Evolutionary conservation across 225 moss, liverwort and hornwort species (phyloP), one percentile per base, ranked within the genome.

Genomic region (Sphagnum tenellum): DNA sequence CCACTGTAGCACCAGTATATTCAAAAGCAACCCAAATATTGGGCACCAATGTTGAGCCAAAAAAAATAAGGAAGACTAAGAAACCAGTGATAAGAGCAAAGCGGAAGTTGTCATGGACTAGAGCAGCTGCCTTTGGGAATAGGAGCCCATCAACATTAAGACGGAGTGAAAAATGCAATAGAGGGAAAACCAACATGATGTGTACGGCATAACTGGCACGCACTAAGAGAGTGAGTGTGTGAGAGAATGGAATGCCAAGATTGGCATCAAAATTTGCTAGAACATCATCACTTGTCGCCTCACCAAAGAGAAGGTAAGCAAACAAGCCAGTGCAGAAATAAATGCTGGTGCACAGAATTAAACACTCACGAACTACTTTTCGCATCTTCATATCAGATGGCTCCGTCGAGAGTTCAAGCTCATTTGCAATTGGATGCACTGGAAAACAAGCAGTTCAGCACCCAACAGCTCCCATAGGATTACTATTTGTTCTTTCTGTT

Each of bases 341-440:
- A 63, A 96, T 87, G 4, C 57, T 2, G 61, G 84, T 80, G 62
- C 96, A 96, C 12, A 96, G 67, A 29, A 74, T 10, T 64, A 96
- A 76, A 46, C 90, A 86, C 66, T 81, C 71, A 3, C 76, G 80
- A 65, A 76, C 82, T 2, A 92, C 84, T 3, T 59, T 48, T 12
- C 65, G 78, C 85, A 96, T 88, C 74, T 87, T 82, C 59, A 69
- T 71, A 9, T 70, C 74, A 6, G 79, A 79, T 44, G 64, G 61
- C 46, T 82, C 77, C 6, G 58, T 69, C 0, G 77, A 52, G 7
- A 81, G 81, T 54, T 85, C 72, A 55, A 96, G 81, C 77, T 96
- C 96, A 66, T 90, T 88, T 12, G 92, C 88, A 68, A 96, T 96
- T 44, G 96, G 96, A 74, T 92, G 92, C 64, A 96, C 93, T 92